Evolutionary conservation across 176 grass and related monocot genomes (phyloP), one percentile per base, ranked within the genome.

Genomic region (Aegilops speltoides): DNA sequence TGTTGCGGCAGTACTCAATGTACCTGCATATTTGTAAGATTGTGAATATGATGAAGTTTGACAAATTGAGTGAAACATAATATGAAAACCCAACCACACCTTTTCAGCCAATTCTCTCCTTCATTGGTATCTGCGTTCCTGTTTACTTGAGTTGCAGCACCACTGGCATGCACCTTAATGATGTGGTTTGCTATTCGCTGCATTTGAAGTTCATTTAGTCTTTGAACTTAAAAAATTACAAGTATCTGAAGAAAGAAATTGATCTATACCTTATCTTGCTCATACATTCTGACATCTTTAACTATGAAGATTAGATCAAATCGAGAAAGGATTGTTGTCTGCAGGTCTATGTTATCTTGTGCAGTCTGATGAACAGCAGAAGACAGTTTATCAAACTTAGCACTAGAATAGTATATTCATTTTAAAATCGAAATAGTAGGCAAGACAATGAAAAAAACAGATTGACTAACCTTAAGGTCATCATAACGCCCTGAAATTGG

Each of bases 231-330:
- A 10, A 41, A 41, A 41, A 41, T 10, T 41, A 41, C 37, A 63
- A 28, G 57, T 57, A 24, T 34, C 28, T 64, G 63, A 77, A 86
- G 31, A 70, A 79, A 86, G 7, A n/a, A 62, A 36, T 10, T 33
- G 10, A 4, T 79, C 32, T 85, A 84, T 93, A 96, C 97, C 92
- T 94, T 96, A 74, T 98, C 97, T 91, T 98, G 97, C 9, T 96
- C 94, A 40, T 87, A 89, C 89, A 92, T 92, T 88, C 97, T 92
- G 84, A 99, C 64, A 88, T 99, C 94, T 64, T 99, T 99, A 75
- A 96, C 94, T 19, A 99, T 99, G 84, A 99, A 99, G 62, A 99
- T 99, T 19, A 94, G 85, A 89, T 99, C 97, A 88, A 98, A 98
- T 33, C 94, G 91, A 64, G 97, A 99, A 70, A 99, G 94, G 77